These are phyloP conservation scores for Ophiobolus disseminans DNA, from an alignment of 2,329 filamentous ascomycete genomes.

Conservation along the genomic window DNA sequence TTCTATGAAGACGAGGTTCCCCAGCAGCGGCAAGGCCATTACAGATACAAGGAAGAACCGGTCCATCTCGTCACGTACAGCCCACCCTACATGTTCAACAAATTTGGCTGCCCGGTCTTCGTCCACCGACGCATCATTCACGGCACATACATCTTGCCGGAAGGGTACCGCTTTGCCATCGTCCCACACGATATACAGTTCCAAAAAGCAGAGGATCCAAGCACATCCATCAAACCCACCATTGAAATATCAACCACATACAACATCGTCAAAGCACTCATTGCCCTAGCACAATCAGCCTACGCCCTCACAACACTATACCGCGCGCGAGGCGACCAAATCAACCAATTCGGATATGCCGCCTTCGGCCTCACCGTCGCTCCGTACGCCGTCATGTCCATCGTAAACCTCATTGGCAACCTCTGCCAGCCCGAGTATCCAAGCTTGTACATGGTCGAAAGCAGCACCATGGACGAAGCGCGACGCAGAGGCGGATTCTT, in stretches of 20 bases:
- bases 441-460: constrained; percentile 36
- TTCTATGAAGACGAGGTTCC: not conserved
- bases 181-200: constrained; percentile 21
- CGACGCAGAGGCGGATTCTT: constrained; percentile 28
- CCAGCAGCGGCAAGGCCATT: not conserved
- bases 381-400: constrained; percentile 47
- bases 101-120: constrained; percentile 21
- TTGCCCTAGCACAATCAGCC: constrained; percentile 37
- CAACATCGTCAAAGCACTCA: constrained; percentile 29
- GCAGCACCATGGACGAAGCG: constrained; percentile 39
- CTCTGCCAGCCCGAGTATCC: constrained; percentile 38
- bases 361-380: constrained; percentile 47
- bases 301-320: constrained; percentile 40
- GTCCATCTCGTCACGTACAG: constrained; percentile 17
- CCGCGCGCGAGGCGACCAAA: constrained; percentile 35
- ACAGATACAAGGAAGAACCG: not conserved
- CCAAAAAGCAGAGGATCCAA: not conserved
- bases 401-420: constrained; percentile 44
- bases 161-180: constrained; percentile 24
- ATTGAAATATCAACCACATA: constrained; percentile 28
- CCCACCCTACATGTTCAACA: constrained; percentile 23
- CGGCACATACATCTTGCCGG: constrained; percentile 20
- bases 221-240: constrained; percentile 1
- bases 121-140: constrained; percentile 26
- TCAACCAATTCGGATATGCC: constrained; percentile 43